Base-by-base conservation (phyloP, 164 flowering plant species). In the Tinospora cordifolia region DNA sequence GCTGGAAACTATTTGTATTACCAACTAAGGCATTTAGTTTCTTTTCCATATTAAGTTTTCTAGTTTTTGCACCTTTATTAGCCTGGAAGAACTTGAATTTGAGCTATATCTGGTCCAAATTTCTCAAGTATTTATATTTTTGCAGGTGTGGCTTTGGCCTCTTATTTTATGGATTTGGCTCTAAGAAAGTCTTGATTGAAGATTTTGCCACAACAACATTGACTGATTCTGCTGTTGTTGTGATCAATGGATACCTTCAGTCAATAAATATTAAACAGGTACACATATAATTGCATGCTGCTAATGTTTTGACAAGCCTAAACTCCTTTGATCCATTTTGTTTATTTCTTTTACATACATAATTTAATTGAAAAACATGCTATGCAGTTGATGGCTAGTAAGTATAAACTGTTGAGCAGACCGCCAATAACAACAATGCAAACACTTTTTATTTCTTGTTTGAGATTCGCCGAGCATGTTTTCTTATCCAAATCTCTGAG, bases 91-190 rank as follows among this genome's bases (percentile, higher is more conserved):
- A n/a, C 6, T 54, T n/a, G 24, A 54, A 21, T 30, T 30, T 54
- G 60, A 54, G 24, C 60, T 22, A 54, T 5, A 5, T 54, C 8
- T 54, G 9, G 19, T 25, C 26, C 36, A 10, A 6, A 3, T 66
- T 24, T 24, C 30, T 24, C 19, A 41, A 44, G 44, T 39, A 17
- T 65, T 34, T 25, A 14, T 71, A 21, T 38, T 51, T 63, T 24
- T 51, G 24, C 73, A 94, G 99, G 85, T 84, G 92, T 80, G 97
- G 97, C 40, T 89, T 92, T 82, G 89, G 93, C 67, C 90, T 95
- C 69, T 68, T 95, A 69, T 81, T 88, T 89, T 91, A 95, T 85
- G 98, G 99, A 27, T 92, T 92, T 82, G 99, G 99, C 70, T 92
- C 98, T 40, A 95, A 92, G 83, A 95, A 87, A 77, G 82, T 81